These are phyloP conservation scores for Fusarium camptoceras DNA, from an alignment of 2,329 filamentous ascomycete species.

Conservation along the genomic window DNA sequence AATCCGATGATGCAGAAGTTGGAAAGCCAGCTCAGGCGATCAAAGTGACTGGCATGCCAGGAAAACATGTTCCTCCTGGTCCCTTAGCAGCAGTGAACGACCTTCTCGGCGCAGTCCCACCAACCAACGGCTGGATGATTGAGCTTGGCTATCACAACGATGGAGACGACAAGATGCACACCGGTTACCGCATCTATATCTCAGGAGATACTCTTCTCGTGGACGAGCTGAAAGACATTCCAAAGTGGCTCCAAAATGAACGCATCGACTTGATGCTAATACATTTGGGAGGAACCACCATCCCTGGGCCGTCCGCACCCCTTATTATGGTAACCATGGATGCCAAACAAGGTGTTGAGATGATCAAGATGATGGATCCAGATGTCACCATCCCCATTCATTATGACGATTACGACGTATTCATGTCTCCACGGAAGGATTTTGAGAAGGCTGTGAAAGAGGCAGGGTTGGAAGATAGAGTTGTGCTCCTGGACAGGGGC, in stretches of 20 bases:
- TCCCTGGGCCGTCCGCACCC: slow-evolving; percentile 68
- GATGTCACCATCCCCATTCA: slow-evolving; percentile 73
- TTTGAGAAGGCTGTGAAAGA: slow-evolving; percentile 68
- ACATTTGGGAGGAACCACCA: slow-evolving; percentile 74
- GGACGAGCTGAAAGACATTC: slow-evolving; percentile 69
- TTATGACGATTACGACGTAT: slow-evolving; percentile 73
- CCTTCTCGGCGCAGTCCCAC: slow-evolving; percentile 62
- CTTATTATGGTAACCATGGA: slow-evolving; percentile 78
- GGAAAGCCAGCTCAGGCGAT: slow-evolving; percentile 51
- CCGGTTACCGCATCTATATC: slow-evolving; percentile 72
- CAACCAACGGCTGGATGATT: slow-evolving; percentile 75
- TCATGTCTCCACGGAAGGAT: slow-evolving; percentile 68
- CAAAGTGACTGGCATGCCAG: slow-evolving; percentile 72
- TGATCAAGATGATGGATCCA: slow-evolving; percentile 69
- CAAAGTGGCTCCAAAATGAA: slow-evolving; percentile 63
- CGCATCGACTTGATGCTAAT: slow-evolving; percentile 74
- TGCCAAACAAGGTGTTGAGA: slow-evolving; percentile 68
- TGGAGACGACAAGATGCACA: slow-evolving; percentile 51
- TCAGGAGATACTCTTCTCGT: slow-evolving; percentile 71
- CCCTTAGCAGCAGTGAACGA: slow-evolving; percentile 54
- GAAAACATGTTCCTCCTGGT: slow-evolving; percentile 68
- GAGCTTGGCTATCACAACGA: slow-evolving; percentile 64
- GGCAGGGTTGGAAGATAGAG: slow-evolving; percentile 62
- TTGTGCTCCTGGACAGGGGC: slow-evolving; percentile 67
- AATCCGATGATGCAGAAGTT: background rate